Evolutionary conservation across 805 yeast genomes (phyloP), one percentile per base, ranked within the genome.

Genomic region (Torulaspora maleeae): DNA sequence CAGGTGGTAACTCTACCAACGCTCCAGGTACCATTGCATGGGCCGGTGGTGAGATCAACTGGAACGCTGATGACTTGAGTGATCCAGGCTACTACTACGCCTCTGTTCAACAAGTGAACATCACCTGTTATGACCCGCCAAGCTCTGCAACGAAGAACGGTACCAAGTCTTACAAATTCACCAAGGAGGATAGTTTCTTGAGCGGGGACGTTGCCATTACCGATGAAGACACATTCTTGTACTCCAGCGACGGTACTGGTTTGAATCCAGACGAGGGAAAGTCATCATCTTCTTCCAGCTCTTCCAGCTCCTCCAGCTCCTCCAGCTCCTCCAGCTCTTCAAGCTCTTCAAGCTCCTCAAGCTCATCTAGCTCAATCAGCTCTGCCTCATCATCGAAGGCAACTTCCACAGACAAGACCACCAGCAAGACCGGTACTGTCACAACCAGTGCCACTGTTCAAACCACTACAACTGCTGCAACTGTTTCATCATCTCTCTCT

Each of bases 41-140:
- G 90, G 86, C 95, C 29, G 96, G 96, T 68, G 97, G 97, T 69
- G 71, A 52, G 24, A 79, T 90, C 50, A 73, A 86, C 70, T 90
- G 97, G 97, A 67, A 83, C 63, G 76, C 90, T 11, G 62, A 72
- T 3, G 96, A 88, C 66, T 77, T 89, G 47, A 58, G 72, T 49
- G 71, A 83, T 46, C 77, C 82, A 41, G 96, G 97, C n/a, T 90
- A 89, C 71, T 83, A 78, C 70, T 87, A 80, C 62, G 81, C 85
- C 22, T 73, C 76, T 47, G 57, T 90, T 38, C 72, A 80, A 56
- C 73, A 76, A 36, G 72, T 87, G 29, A 71, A 74, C 12, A 75
- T 89, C 39, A 73, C 78, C 41, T 79, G 95, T 59, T 84, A 86
- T 66, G 87, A 77, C 58, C 77, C 88, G 29, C 96, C 96, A 24